Base-by-base conservation (phyloP, 305 asterid genomes). In the Solanum hybrid region DNA sequence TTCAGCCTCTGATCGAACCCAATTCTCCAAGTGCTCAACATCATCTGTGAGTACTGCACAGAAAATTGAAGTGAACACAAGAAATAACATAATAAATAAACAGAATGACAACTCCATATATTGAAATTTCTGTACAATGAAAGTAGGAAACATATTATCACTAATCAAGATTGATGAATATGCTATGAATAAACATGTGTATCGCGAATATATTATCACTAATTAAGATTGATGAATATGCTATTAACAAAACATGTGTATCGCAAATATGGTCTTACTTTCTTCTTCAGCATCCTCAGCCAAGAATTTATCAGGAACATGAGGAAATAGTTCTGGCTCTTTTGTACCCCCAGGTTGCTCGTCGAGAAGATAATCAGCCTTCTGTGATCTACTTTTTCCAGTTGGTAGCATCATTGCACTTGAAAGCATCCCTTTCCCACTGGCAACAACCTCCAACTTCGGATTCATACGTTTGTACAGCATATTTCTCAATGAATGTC, bases 401-500 rank as follows among this genome's bases (percentile, higher is more conserved):
- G 80, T 90, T 88, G 94, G 80, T 7, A 91, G 90, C 88, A 92
- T 46, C 89, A 77, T 86, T 73, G 86, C 94, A 79, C 85, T 94
- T 5, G 94, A 89, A 86, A 86, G 88, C 26, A 89, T 79, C 2
- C 93, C 94, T 91, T 93, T 93, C 88, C 92, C 92, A 26, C 93
- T 87, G 5, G 94, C 82, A 77, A 90, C 79, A 75, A 91, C 89
- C 86, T 94, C 94, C 1, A 92, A 56, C 89, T 92, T 94, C 4
- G 90, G 89, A 91, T 87, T 91, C 20, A 90, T 93, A 82, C 91
- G 97, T 92, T 89, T 96, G 31, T 95, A 94, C 92, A 96, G 88
- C 91, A 96, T 91, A 89, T 91, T 95, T 89, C 95, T 94, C 24
- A 96, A 88, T 29, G 98, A 94, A 90, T 91, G 92, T 64, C 94